Conservation (phyloP, 1,284 basidiomycete species). For the Sanghuangporus sanghuang region DNA sequence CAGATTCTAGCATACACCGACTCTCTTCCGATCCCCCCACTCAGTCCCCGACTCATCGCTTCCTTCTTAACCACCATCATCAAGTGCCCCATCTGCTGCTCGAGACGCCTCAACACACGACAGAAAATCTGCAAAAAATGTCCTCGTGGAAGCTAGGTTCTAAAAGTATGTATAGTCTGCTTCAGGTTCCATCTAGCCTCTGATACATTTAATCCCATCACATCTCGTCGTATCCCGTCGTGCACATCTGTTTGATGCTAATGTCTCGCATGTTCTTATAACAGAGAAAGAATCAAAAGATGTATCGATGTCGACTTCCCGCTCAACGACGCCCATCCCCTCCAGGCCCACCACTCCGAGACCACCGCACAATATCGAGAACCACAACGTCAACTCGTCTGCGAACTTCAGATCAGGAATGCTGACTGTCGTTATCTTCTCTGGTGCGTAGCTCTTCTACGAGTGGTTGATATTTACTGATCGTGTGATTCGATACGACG, state of each 20-base stretch:
- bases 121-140: slow-evolving; percentile 23
- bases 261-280: slow-evolving; percentile 22
- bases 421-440: slow-evolving; percentile 85
- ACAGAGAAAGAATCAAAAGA: slow-evolving; percentile 64
- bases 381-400: slow-evolving; percentile 21
- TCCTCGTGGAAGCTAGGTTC: slow-evolving; percentile 42
- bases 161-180: slow-evolving; percentile 31
- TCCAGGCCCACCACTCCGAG: slow-evolving; percentile 69
- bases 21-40: not conserved
- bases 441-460: slow-evolving; percentile 42
- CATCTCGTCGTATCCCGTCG: not conserved
- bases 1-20: not conserved
- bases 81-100: not conserved
- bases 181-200: not conserved
- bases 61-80: not conserved
- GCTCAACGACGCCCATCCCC: slow-evolving; percentile 70
- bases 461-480: too few species aligned
- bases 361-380: slow-evolving; percentile 35
- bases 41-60: not conserved
- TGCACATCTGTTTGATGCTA: not conserved
- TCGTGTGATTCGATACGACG: too few species aligned
- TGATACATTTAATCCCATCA: not conserved
- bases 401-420: slow-evolving; percentile 68
- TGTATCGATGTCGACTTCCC: slow-evolving; percentile 43
- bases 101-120: not conserved